These are phyloP conservation scores for Suhomyces vadensis DNA, from an alignment of 805 yeast species.

Conservation along the genomic window DNA sequence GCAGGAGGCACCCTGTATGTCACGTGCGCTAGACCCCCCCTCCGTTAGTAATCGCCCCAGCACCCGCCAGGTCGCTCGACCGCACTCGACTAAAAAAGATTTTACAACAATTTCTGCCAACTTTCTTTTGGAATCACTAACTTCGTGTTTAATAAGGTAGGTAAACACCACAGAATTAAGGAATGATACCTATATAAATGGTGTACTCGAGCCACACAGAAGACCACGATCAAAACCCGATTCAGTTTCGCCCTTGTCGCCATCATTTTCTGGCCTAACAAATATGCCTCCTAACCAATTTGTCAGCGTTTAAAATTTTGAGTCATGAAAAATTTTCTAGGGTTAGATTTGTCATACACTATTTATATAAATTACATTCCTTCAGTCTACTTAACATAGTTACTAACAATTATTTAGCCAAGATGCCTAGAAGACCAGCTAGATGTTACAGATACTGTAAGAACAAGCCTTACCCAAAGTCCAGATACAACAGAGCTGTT, in stretches of 20 bases:
- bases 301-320: constrained; percentile 1
- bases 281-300: not conserved
- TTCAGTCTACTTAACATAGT: not conserved
- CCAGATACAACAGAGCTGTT: constrained; percentile 99
- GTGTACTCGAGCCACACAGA: too few species aligned
- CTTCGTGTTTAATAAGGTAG: constrained; percentile 10
- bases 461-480: constrained; percentile 99
- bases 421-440: constrained; percentile 99
- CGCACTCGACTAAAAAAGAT: constrained; percentile 6
- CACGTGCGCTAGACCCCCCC: not conserved
- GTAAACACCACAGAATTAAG: not conserved
- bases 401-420: constrained; percentile 46
- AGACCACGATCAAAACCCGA: too few species aligned
- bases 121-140: constrained; percentile 7
- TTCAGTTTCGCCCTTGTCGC: too few species aligned
- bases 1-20: not conserved
- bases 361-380: not conserved
- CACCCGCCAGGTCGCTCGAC: constrained; percentile 1
- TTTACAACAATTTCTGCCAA: constrained; percentile 1
- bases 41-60: not conserved
- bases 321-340: constrained; percentile 4
- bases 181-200: too few species aligned
- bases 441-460: constrained; percentile 99
- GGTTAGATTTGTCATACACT: not conserved
- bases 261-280: not conserved